A percentile compares a stretch with the other conserved stretches of the same genome.
Conservation (phyloP, 805 yeast genomes). For the Starmerella gropengiesseri region DNA sequence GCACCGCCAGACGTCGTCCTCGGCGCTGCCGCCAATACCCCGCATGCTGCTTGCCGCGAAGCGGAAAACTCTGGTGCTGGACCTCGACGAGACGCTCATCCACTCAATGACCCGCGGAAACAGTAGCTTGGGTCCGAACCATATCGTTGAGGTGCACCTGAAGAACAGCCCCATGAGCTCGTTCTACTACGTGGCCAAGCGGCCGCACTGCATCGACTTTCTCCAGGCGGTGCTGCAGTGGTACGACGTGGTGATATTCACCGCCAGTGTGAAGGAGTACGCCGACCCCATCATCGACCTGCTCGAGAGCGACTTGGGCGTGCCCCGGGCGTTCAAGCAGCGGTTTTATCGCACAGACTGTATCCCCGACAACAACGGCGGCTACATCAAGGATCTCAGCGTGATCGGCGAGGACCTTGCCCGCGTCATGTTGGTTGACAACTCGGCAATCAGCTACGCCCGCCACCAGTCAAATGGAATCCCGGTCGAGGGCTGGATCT, state of each 20-base stretch:
- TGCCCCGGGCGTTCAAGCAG: slow-evolving; percentile 35
- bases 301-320: slow-evolving; percentile 51
- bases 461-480: slow-evolving; percentile 80
- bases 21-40: slow-evolving; percentile 17
- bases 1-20: slow-evolving; percentile 5
- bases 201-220: slow-evolving; percentile 86
- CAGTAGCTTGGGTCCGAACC: slow-evolving; percentile 34
- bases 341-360: slow-evolving; percentile 76
- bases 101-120: slow-evolving; percentile 70
- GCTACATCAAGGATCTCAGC: slow-evolving; percentile 62
- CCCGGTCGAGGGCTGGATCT: slow-evolving; percentile 94
- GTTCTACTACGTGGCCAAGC: slow-evolving; percentile 76
- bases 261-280: slow-evolving; percentile 88
- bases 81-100: slow-evolving; percentile 86
- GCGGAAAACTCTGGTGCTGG: slow-evolving; percentile 64
- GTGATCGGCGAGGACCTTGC: slow-evolving; percentile 47
- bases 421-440: slow-evolving; percentile 71
- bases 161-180: slow-evolving; percentile 34
- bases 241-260: slow-evolving; percentile 83
- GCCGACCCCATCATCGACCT: slow-evolving; percentile 96
- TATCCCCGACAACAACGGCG: slow-evolving; percentile 46
- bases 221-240: slow-evolving; percentile 67
- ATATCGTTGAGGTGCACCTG: slow-evolving; percentile 67
- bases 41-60: slow-evolving; percentile 10
- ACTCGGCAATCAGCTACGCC: slow-evolving; percentile 83